Base-by-base conservation (phyloP, 2,329 filamentous ascomycete species). In the Ceratocystis cubensis region DNA sequence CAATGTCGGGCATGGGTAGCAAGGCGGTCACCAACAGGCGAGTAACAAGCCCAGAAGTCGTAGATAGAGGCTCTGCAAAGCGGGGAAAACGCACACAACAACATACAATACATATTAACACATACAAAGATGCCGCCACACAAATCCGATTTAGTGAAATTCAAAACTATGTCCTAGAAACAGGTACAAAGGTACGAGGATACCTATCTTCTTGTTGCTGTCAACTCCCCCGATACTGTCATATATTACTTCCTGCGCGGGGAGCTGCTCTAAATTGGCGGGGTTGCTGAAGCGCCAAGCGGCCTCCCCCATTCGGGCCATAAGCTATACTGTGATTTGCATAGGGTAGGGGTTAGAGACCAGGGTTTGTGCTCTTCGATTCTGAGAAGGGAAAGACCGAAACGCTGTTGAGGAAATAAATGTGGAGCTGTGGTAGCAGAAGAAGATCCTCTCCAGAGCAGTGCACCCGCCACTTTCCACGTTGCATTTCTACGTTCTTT, bases 391-490 rank as follows among this genome's bases (percentile, higher is more conserved):
- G 17, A 50, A 50, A 10, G 46, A 50, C 22, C 46, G 8, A 50
- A 50, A 2, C 17, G 30, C 46, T 20, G 45, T 48, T 48, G 45
- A 20, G 45, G 20, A 48, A 50, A 25, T 8, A 50, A 50, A 50
- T n/a, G 46, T 50, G 46, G 46, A 10, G 3, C 46, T 4, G 7
- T 22, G 22, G 10, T 20, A 25, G 17, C 53, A 50, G 22, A n/a
- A 25, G 22, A 50, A 13, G 22, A 20, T 22, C n/a, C 46, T 50
- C 22, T 50, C n/a, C 53, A 17, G 53, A 28, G 53, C 6, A 17
- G 53, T n/a, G 53, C 53, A 57, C 53, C 53, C 30, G 53, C 53
- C 53, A 57, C 53, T 57, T 30, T 57, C 53, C 53, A 57, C 53
- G 53, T 57, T 57, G 53, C 28, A 17, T 30, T 57, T 28, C 25